These are phyloP conservation scores for Nasturtium officinale DNA, from an alignment of 345 rosid species.

Conservation along the genomic window DNA sequence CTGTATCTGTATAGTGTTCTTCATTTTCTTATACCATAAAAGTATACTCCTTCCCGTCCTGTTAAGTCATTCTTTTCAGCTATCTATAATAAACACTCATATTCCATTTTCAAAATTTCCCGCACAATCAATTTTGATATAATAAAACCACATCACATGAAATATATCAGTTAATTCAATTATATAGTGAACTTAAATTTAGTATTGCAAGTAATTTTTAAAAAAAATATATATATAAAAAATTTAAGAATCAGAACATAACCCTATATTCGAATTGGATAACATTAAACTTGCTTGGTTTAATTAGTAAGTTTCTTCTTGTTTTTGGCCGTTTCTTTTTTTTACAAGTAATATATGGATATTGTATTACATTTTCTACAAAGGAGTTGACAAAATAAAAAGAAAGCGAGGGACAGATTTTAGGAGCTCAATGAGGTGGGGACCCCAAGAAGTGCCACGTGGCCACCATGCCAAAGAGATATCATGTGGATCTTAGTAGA, in stretches of 20 bases:
- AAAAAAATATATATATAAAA: not conserved
- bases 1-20: not conserved
- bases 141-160: not conserved
- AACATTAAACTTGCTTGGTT: constrained; percentile 11
- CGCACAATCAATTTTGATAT: not conserved
- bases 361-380: not conserved
- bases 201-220: not conserved
- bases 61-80: not conserved
- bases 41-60: not conserved
- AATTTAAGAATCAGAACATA: not conserved
- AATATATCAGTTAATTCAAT: not conserved
- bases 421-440: constrained; percentile 10
- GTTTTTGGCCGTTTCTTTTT: not conserved
- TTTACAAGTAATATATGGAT: too few relatives aligned
- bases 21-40: not conserved
- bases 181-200: not conserved
- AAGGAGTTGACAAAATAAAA: not conserved
- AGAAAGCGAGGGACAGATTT: not conserved
- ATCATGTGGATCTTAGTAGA: constrained; percentile 22
- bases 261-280: not conserved
- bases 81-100: not conserved
- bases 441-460: not conserved
- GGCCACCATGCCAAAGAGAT: constrained; percentile 1
- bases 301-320: too few relatives aligned
- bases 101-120: not conserved